Base-by-base conservation (phyloP, 2,329 filamentous ascomycete genomes). In the Acrocalymma vagum region DNA sequence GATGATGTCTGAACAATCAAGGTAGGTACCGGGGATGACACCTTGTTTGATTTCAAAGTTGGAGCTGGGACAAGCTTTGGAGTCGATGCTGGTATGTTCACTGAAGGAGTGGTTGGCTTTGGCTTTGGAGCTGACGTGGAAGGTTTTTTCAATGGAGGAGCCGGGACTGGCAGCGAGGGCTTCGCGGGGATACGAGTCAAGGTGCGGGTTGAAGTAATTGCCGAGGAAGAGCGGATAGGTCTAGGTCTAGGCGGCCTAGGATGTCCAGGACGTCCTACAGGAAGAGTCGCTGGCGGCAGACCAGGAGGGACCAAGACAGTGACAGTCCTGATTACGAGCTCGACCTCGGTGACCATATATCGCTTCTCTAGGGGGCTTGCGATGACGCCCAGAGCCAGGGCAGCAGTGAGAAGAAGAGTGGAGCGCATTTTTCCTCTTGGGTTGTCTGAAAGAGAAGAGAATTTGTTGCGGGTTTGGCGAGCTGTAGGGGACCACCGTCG, bases 371-470 rank as follows among this genome's bases (percentile, higher is more conserved):
- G 47, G n/a, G 63, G 61, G 9, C 42, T 42, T 17, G 62, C 63
- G 25, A 27, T 42, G 25, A 18, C 53, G 36, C 55, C 52, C n/a
- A 56, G 35, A 21, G 53, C 62, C 38, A 66, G 36, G 13, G 49
- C 54, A 9, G 54, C 58, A 33, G 56, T 42, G 32, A 66, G 38
- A 37, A 65, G 40, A 32, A 60, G 10, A 10, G 45, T 50, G 17
- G 55, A 57, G 38, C 55, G 62, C 64, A 69, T 69, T n/a, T n/a
- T n/a, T n/a, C n/a, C n/a, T n/a, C 16, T 32, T 58, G 34, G 44
- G 38, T n/a, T 26, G 29, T 35, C 23, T 14, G 25, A 35, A 51
- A 40, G 29, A 42, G 38, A 11, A 36, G 30, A 30, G 16, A 29
- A 39, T 11, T 33, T 36, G 28, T 45, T 13, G 9, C 32, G 35